Evolutionary conservation across 2,329 filamentous ascomycete genomes (phyloP), one percentile per base, ranked within the genome.

Genomic region (Penicillium sp.): DNA sequence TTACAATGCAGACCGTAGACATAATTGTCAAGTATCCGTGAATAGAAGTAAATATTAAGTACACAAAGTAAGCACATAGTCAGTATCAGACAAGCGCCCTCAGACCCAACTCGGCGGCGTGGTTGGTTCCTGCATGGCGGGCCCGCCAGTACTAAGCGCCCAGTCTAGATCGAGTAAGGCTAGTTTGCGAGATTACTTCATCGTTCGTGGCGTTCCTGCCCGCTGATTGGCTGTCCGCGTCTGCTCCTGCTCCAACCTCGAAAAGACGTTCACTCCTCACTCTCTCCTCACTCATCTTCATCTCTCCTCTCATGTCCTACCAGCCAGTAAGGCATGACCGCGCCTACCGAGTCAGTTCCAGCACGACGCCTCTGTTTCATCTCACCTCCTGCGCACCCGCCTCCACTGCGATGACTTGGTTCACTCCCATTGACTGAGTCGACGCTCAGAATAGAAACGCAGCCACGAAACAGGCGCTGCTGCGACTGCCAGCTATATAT

Each of bases 71-170:
- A n/a, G n/a, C n/a, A n/a, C n/a, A n/a, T 28, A 33, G 11, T 11
- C 30, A 47, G 51, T 42, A 16, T 53, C 51, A 38, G 51, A 53
- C 51, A 53, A 47, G 51, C 51, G 51, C 51, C 51, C 42, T 26
- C 51, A 16, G 26, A 14, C 30, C 35, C 51, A 20, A 26, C 24
- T 14, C 35, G 20, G 51, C 51, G 12, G 35, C 16, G 35, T 45
- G 28, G 38, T 53, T 53, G 45, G 55, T 56, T 52, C 55, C 55
- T 56, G 48, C 55, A 52, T 52, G 35, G 55, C 48, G 30, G 43
- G 30, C 40, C 48, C 40, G n/a, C n/a, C n/a, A n/a, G n/a, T n/a
- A n/a, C 48, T 56, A 56, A 56, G 55, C 55, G 55, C 55, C 48
- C 35, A 43, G n/a, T 18, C 40, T 40, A 40, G 6, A 18, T 18